Evolutionary conservation across 1,139 yeast genomes (phyloP), one percentile per base, ranked within the genome.

Genomic region (Blastobotrys illinoisensis): DNA sequence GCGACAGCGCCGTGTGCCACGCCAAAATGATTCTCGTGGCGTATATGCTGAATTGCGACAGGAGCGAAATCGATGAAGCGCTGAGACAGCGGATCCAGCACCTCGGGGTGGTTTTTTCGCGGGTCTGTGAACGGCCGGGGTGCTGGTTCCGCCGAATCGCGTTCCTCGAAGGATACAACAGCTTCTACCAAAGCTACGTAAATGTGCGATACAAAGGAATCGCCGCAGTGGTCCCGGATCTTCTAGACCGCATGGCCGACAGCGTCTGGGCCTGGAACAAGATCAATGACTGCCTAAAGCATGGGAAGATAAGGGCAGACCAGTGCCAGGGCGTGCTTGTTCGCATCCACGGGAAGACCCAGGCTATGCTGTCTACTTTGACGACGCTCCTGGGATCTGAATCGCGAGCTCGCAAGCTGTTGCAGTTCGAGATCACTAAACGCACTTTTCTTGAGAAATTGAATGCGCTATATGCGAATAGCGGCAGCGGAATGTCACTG

Each of bases 11-110:
- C 28, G 48, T 50, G 40, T 64, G 66, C 53, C 64, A 63, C 48
- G 59, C 66, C 40, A 64, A 64, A 50, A 51, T 62, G 54, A 45
- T 64, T 9, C 56, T 64, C 18, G 60, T 64, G 58, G 67, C 64
- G 18, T 61, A 59, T 45, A 60, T 63, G 64, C 50, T 64, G 44
- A 54, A 56, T 49, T 49, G 57, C 20, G 48, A 51, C 45, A 49
- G 43, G 28, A 51, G 52, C n/a, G 36, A 49, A 14, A 48, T 56
- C 19, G 58, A 58, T 44, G 48, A 49, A 19, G 40, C 54, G 21
- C 51, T 61, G 48, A 20, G 48, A 19, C 50, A 51, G 24, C 59
- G 51, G 44, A 60, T 61, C 13, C 56, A 55, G 24, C 52, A 53
- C 21, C 54, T 64, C 20, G 67, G 67, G 3, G 40, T 52, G 13